These are phyloP conservation scores for Sutorius eximius DNA, from an alignment of 1,284 basidiomycete genomes.

Conservation along the genomic window DNA sequence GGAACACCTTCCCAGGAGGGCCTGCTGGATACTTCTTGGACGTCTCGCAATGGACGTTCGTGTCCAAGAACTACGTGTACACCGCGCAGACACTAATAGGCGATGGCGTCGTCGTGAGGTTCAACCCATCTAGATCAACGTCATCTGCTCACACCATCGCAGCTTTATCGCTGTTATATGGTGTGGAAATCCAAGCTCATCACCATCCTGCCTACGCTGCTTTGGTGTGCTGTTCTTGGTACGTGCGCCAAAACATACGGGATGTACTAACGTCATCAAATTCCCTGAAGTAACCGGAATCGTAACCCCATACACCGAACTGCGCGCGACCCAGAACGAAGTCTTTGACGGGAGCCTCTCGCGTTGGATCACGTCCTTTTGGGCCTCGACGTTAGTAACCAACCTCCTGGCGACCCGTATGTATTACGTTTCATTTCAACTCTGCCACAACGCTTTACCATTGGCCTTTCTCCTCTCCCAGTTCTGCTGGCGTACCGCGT, in stretches of 20 bases:
- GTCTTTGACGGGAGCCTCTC: slow-evolving; percentile 9
- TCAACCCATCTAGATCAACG: neutral
- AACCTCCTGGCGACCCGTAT: slow-evolving; percentile 14
- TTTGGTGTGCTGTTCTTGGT: slow-evolving; percentile 18
- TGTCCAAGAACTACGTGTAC: slow-evolving; percentile 30
- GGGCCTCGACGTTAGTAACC: slow-evolving; percentile 9
- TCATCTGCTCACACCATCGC: neutral
- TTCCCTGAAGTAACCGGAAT: slow-evolving; percentile 13
- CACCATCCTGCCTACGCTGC: slow-evolving; percentile 10
- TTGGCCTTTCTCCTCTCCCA: neutral
- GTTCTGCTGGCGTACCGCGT: slow-evolving; percentile 5
- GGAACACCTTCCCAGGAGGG: slow-evolving; percentile 5
- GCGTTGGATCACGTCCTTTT: slow-evolving; percentile 15
- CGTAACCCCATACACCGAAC: slow-evolving; percentile 7
- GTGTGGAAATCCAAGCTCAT: slow-evolving; percentile 11
- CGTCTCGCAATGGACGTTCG: slow-evolving; percentile 27
- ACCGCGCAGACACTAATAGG: slow-evolving; percentile 32
- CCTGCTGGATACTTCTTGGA: slow-evolving; percentile 22
- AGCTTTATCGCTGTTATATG: slow-evolving; percentile 18
- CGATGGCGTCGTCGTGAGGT: slow-evolving; percentile 25
- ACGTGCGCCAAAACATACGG: neutral
- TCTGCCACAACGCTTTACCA: neutral
- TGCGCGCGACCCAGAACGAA: neutral
- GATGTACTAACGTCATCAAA: neutral
- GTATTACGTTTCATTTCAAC: neutral